Conservation (phyloP, 2,329 filamentous ascomycete species). For the Aspergillus quadrilineatus region DNA sequence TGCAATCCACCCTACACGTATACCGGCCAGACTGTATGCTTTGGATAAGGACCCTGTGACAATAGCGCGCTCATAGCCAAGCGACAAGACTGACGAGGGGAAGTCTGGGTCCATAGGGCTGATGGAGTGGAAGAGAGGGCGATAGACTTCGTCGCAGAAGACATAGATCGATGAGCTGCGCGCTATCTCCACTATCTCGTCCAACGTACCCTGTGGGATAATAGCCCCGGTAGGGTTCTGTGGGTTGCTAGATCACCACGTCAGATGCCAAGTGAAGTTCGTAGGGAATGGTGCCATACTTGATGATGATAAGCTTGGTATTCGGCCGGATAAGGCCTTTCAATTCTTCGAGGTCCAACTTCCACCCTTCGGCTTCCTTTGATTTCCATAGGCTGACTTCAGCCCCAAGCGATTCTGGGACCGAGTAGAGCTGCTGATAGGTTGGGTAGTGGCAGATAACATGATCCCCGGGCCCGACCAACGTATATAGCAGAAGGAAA, state of each 20-base stretch:
- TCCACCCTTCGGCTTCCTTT: constrained; percentile 62
- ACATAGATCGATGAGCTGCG: constrained; percentile 62
- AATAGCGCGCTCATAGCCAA: constrained; percentile 70
- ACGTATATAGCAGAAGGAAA: constrained; percentile 71
- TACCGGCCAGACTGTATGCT: constrained; percentile 77
- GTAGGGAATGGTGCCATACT: constrained; percentile 51
- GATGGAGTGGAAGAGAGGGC: constrained; percentile 74
- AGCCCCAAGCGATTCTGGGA: constrained; percentile 72
- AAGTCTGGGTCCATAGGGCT: constrained; percentile 53
- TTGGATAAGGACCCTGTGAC: constrained; percentile 82
- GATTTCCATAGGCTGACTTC: constrained; percentile 76
- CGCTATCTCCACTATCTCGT: constrained; percentile 63
- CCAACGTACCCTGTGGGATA: constrained; percentile 59
- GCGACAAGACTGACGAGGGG: constrained; percentile 67
- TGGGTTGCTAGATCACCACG: constrained; percentile 61
- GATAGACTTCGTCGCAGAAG: constrained; percentile 77
- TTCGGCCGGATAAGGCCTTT: constrained; percentile 57
- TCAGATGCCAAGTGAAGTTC: not conserved
- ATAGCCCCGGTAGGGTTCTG: constrained; percentile 78
- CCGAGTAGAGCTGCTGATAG: constrained; percentile 78
- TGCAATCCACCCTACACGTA: constrained; percentile 80
- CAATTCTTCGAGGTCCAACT: constrained; percentile 66
- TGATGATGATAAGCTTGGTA: constrained; percentile 62
- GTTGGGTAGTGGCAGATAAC: constrained; percentile 84
- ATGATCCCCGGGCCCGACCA: constrained; percentile 73